phyloP scores from a whole-genome alignment of 192 early-diverging fungal species.

The Coemansia guatemalensis region DNA sequence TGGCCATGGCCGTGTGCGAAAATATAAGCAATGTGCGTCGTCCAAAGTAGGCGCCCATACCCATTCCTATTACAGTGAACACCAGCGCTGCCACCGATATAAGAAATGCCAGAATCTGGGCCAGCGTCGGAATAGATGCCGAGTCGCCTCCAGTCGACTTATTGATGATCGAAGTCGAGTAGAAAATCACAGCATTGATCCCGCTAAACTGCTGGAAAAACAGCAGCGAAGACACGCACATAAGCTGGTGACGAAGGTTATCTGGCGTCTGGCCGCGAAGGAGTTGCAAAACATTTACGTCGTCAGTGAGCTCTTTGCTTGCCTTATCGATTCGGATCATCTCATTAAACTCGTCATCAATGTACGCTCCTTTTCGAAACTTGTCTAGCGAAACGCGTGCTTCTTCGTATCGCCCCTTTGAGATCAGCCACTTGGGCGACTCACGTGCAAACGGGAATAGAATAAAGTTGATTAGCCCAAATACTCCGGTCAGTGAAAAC shows the following conservation, averaged over 20 bases:
- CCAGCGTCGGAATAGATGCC: conserved; percentile 47
- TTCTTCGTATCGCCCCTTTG: conserved; percentile 60
- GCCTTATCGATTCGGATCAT: conserved; percentile 55
- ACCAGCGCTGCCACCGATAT: conserved; percentile 50
- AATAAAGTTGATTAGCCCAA: conserved; percentile 56
- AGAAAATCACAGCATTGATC: conserved; percentile 85
- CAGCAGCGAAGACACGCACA: conserved; percentile 65
- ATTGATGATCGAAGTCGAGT: conserved; percentile 77
- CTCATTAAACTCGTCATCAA: conserved; percentile 65
- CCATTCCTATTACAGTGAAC: conserved; percentile 50
- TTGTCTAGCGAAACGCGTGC: conserved; percentile 54
- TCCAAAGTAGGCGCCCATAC: conserved; percentile 67
- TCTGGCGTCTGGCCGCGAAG: conserved; percentile 54
- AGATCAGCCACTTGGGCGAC: conserved; percentile 70
- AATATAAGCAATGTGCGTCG: conserved; percentile 68
- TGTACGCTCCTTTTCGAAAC: conserved; percentile 55
- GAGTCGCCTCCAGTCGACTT: conserved; percentile 32
- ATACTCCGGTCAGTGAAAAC: conserved; percentile 61
- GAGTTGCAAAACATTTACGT: conserved; percentile 55
- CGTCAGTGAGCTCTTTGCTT: conserved; percentile 38
- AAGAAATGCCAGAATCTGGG: conserved; percentile 46
- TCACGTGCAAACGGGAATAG: conserved; percentile 74
- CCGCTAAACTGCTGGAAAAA: conserved; percentile 81
- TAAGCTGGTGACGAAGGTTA: conserved; percentile 60
- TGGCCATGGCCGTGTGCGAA: conserved; percentile 61